Conservation (phyloP, 1,284 basidiomycete genomes). For the Abortiporus biennis region DNA sequence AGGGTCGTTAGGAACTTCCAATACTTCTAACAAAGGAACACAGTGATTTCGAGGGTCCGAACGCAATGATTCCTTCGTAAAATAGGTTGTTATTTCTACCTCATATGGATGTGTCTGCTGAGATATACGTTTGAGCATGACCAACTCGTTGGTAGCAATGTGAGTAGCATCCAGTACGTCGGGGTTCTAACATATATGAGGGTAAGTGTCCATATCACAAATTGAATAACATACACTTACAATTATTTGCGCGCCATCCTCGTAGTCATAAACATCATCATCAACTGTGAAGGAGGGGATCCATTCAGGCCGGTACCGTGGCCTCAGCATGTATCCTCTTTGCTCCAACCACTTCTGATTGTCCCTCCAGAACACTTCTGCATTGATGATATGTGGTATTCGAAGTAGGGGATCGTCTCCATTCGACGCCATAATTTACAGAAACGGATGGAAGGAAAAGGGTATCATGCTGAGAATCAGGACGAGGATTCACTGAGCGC, state of each 20-base stretch:
- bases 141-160: slow-evolving; percentile 14
- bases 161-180: slow-evolving; percentile 10
- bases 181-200: not conserved
- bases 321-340: slow-evolving; percentile 12
- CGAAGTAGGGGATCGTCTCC: too few relatives aligned
- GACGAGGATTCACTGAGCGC: too few relatives aligned
- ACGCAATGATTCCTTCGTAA: slow-evolving; percentile 10
- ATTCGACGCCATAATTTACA: too few relatives aligned
- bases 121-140: slow-evolving; percentile 14
- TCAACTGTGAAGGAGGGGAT: slow-evolving; percentile 11
- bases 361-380: slow-evolving; percentile 1
- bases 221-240: not conserved
- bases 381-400: too few relatives aligned
- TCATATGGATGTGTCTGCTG: slow-evolving; percentile 12
- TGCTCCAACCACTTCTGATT: slow-evolving; percentile 11
- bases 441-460: too few relatives aligned
- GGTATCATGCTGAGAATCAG: too few relatives aligned
- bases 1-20: slow-evolving; percentile 12
- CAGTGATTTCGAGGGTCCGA: slow-evolving; percentile 20
- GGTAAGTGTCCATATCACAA: not conserved
- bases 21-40: slow-evolving; percentile 18
- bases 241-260: slow-evolving; percentile 9
- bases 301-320: slow-evolving; percentile 13
- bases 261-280: slow-evolving; percentile 9
- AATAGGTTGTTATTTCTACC: slow-evolving; percentile 13